Percentiles rank a stretch among this genome's conserved stretches.
Conservation (phyloP, 2,329 filamentous ascomycete species). For the Cytospora mali region DNA sequence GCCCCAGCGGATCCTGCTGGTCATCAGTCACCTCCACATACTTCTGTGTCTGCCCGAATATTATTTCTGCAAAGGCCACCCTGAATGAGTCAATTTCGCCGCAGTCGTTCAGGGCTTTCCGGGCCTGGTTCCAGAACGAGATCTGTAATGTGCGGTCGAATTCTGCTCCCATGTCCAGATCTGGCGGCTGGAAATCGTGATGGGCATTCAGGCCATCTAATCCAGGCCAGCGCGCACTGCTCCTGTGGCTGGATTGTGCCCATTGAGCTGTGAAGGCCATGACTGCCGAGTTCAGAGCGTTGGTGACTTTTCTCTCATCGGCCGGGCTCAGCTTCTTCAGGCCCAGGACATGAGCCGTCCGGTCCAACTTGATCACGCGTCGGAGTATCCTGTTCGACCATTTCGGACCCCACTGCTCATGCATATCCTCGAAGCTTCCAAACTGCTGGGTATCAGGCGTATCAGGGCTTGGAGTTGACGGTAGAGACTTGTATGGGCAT, state of each 20-base stretch:
- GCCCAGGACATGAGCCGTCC: constrained; percentile 43
- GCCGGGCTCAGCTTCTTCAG: constrained; percentile 43
- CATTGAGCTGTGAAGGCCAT: constrained; percentile 58
- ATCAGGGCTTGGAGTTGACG: constrained; percentile 3
- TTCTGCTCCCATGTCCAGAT: constrained; percentile 34
- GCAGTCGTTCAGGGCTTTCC: constrained; percentile 40
- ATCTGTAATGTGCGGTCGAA: constrained; percentile 44
- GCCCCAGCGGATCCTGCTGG: constrained; percentile 12
- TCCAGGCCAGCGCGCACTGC: constrained; percentile 24
- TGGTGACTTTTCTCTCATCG: constrained; percentile 48
- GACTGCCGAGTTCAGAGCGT: constrained; percentile 51
- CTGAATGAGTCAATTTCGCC: constrained; percentile 42
- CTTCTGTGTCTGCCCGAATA: constrained; percentile 43
- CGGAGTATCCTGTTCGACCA: constrained; percentile 55
- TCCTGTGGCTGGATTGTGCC: constrained; percentile 42
- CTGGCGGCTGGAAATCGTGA: constrained; percentile 1
- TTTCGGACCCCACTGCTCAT: constrained; percentile 41
- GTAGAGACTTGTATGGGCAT: constrained; percentile 48
- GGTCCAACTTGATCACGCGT: constrained; percentile 52
- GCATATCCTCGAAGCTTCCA: constrained; percentile 19
- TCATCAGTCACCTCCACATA: constrained; percentile 1
- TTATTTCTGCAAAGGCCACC: constrained; percentile 42
- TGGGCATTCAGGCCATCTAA: neutral
- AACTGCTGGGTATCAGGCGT: constrained; percentile 13
- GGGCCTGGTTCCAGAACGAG: constrained; percentile 44